Percentiles rank a stretch among this genome's conserved stretches.
phyloP scores from a whole-genome alignment of 768 basidiomycete genomes.

The Leccinum sublutescens region DNA sequence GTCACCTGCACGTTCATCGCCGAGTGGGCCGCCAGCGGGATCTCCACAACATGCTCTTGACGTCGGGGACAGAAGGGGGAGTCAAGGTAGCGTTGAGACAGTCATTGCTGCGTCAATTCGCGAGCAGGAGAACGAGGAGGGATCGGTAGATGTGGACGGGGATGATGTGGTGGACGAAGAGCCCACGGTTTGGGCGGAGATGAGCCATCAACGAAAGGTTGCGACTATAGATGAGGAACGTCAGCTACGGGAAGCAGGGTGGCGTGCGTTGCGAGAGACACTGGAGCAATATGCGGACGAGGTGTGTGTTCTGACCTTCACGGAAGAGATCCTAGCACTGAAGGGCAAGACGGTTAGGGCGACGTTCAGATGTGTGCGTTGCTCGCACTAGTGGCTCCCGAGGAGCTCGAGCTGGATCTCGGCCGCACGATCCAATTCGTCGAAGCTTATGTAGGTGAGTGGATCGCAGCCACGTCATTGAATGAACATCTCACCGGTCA shows the following conservation, averaged over 20 bases:
- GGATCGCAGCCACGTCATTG: not conserved
- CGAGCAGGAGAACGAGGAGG: conserved; percentile 33
- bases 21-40: conserved; percentile 4
- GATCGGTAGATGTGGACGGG: conserved; percentile 17
- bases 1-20: conserved; percentile 19
- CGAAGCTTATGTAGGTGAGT: conserved; percentile 72
- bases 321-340: not conserved
- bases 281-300: conserved; percentile 63
- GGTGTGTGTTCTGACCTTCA: conserved; percentile 35
- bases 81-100: conserved; percentile 68
- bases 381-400: conserved; percentile 57
- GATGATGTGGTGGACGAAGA: conserved; percentile 30
- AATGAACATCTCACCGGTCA: not conserved
- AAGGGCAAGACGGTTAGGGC: conserved; percentile 45
- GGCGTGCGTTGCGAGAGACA: conserved; percentile 52
- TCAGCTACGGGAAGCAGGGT: conserved; percentile 51
- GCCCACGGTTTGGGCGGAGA: conserved; percentile 26
- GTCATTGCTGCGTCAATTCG: conserved; percentile 57
- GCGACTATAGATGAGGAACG: conserved; percentile 47
- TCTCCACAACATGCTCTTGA: conserved; percentile 16
- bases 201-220: conserved; percentile 21
- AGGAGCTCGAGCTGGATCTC: conserved; percentile 52
- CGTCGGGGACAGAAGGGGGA: conserved; percentile 45
- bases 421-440: conserved; percentile 51
- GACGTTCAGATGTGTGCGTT: conserved; percentile 81